Base-by-base conservation (phyloP, 1,284 basidiomycete genomes). In the Tetrapyrgos nigripes region DNA sequence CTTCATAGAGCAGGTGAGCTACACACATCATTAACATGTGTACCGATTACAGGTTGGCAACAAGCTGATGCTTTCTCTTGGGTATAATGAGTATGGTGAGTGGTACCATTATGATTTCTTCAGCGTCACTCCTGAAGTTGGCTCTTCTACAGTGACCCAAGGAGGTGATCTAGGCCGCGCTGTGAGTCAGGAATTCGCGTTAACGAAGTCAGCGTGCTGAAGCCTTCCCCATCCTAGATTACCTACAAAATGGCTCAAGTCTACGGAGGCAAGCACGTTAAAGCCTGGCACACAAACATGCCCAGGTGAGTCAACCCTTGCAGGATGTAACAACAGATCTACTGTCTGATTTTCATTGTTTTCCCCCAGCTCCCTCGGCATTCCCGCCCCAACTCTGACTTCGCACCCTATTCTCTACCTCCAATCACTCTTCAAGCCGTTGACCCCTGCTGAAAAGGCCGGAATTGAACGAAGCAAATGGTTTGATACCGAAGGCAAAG, bases 1-100 rank as follows among this genome's bases (percentile, higher is more conserved):
- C 26, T 45, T 29, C 27, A 10, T 46, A 6, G 1, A n/a, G n/a
- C n/a, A n/a, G n/a, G n/a, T n/a, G n/a, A n/a, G n/a, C n/a, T n/a
- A n/a, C n/a, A n/a, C n/a, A n/a, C n/a, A 11, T 26, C 17, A 46
- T 10, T 14, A 48, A 8, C 33, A n/a, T 37, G 10, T 5, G 24
- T 48, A 35, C 55, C 53, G 37, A 58, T 54, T 35, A 9, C 57
- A 81, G 80, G 66, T 79, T 9, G 72, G 75, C 11, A 72, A 85
- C 53, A 85, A 83, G 60, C 60, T 85, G 35, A 85, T 85, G 83
- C 62, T 82, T 3, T 69, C 77, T 0, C 68, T 86, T 24, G 83
- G 83, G 3, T 85, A 86, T 58, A 65, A 76, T 29, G 73, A 84
- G 68, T 85, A 85, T 69, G 82, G 84, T 79, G 59, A 31, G 73